Base-by-base conservation (phyloP, 139 green algal species). In the Coelastrella sp. region DNA sequence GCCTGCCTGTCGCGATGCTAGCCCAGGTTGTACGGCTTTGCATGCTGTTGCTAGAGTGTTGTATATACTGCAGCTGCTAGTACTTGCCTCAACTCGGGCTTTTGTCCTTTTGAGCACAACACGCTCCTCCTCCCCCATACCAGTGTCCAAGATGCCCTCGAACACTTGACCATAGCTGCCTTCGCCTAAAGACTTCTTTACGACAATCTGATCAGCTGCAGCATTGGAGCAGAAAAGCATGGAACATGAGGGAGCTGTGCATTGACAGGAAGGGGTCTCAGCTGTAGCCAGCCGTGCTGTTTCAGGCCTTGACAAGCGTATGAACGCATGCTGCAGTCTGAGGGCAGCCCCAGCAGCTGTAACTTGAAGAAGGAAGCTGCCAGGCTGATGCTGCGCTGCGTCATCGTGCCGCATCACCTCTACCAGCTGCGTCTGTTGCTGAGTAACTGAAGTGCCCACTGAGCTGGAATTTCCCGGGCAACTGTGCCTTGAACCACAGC, bases 61-160 rank as follows among this genome's bases (percentile, higher is more conserved):
- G 63, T 38, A 30, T 21, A 8, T 73, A 30, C 27, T 9, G 6
- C 41, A 43, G 45, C 15, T 57, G 45, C 45, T 57, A 13, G 17
- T 40, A 69, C 89, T n/a, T 30, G 92, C 91, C 91, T 93, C 68
- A 8, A 97, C 94, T 15, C 82, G 38, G 0, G 84, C 72, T 71
- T 94, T 95, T 4, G 96, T 92, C 0, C 91, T 84, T 85, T 97
- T 97, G 4, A 97, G 81, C n/a, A 97, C 90, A 4, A 97, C 93
- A 2, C 82, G 85, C 57, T 87, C 64, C 30, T 77, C 63, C 5
- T 37, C 50, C 8, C 79, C 76, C 35, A 57, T 35, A 0, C 48
- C 53, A 2, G 48, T 75, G 7, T 77, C 35, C 41, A 94, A 83
- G 7, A 53, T 32, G 15, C 91, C 91, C 90, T 88, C 88, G 35